Evolutionary conservation across 169 alveolate species (phyloP), one percentile per base, ranked within the genome.

Genomic region (Eimeria tenella): DNA sequence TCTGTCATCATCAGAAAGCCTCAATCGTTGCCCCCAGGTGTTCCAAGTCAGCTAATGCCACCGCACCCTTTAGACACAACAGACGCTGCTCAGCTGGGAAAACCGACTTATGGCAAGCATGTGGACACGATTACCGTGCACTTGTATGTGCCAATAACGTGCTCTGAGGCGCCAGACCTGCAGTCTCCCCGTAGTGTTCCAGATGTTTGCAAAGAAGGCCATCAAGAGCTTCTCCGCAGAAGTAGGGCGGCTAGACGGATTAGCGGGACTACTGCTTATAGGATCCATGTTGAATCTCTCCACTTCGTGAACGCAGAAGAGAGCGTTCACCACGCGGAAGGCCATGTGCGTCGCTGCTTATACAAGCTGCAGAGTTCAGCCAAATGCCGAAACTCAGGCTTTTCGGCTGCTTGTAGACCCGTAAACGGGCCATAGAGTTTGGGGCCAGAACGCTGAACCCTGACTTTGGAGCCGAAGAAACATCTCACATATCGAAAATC

Each of bases 1-100:
- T 81, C 89, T 5, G 89, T 81, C 52, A 56, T 81, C 53, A 81
- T 81, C 25, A 25, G 42, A n/a, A 19, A 73, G 71, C 89, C 89
- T 52, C 65, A 52, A n/a, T 81, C 89, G 71, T 81, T 81, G 42
- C 23, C 73, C 55, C 19, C 21, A 10, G 89, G 31, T 19, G 65
- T 55, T 55, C 73, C 89, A 42, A 8, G 71, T 5, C 71, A n/a
- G 89, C 89, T 81, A 42, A 50, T 81, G 70, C 89, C 89, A 4
- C 89, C 71, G 23, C 89, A 81, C 65, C 89, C 89, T 5, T 9
- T 56, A 31, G 60, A 81, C n/a, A 21, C 89, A 5, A 17, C 52
- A 53, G 10, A 9, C n/a, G 15, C 89, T 9, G 3, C 50, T 23
- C 23, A 31, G 15, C 62, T 4, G 9, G 60, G 4, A 17, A 42